Evolutionary conservation across 192 early-diverging fungal species (phyloP).

Genomic region (Dissophora ornata): DNA sequence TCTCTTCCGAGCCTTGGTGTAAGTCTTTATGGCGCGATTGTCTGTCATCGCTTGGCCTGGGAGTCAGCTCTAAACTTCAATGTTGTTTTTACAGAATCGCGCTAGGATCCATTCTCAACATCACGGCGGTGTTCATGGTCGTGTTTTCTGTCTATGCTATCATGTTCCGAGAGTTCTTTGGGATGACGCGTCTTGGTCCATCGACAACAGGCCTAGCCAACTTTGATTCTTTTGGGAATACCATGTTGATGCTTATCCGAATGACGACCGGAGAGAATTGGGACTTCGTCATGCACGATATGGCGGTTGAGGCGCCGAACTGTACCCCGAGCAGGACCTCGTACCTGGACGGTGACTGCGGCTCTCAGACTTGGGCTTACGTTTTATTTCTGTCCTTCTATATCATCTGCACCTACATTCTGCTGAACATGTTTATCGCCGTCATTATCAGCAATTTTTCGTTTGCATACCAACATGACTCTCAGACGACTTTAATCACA

Average conservation of each 20-base stretch:
- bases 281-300: conserved; percentile 73
- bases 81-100: conserved; percentile 52
- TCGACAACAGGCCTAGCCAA: conserved; percentile 61
- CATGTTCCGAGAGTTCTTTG: conserved; percentile 72
- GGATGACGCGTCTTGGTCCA: conserved; percentile 63
- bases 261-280: conserved; percentile 70
- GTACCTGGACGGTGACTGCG: conserved; percentile 64
- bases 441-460: conserved; percentile 72
- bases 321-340: conserved; percentile 58
- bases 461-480: conserved; percentile 68
- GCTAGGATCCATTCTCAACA: conserved; percentile 60
- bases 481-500: conserved; percentile 63
- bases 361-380: conserved; percentile 63
- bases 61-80: too few relatives aligned
- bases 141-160: conserved; percentile 64
- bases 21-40: too few relatives aligned
- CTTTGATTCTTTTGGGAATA: conserved; percentile 60
- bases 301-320: conserved; percentile 59
- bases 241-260: conserved; percentile 63
- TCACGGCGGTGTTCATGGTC: conserved; percentile 68
- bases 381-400: conserved; percentile 68
- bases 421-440: conserved; percentile 68
- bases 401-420: conserved; percentile 72
- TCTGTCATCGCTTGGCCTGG: too few relatives aligned
- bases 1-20: conserved; percentile 45